Percentiles rank a stretch among this genome's conserved stretches.
phyloP scores from a whole-genome alignment of 768 basidiomycete species.

The Psilocybe cyanescens region DNA sequence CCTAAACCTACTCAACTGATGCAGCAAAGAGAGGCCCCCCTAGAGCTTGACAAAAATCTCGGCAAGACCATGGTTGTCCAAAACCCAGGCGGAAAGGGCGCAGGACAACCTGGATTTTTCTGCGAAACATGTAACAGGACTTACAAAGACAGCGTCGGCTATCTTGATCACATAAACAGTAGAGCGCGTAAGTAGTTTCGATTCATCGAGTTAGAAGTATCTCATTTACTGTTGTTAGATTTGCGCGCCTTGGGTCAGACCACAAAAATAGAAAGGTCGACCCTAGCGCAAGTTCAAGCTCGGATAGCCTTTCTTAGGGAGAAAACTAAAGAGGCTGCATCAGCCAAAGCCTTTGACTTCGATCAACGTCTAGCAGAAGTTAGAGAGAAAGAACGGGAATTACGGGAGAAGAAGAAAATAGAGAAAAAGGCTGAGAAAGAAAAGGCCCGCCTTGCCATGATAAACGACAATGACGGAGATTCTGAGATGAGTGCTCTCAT shows the following conservation, averaged over 20 bases:
- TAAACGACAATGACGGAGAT: constrained; percentile 53
- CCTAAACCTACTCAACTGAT: constrained; percentile 95
- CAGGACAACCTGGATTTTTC: constrained; percentile 92
- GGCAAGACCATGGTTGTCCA: constrained; percentile 95
- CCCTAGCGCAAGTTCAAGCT: constrained; percentile 89
- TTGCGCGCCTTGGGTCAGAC: constrained; percentile 94
- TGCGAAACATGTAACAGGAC: constrained; percentile 92
- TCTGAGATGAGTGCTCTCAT: constrained; percentile 80
- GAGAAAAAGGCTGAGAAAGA: constrained; percentile 82
- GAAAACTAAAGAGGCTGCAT: constrained; percentile 80
- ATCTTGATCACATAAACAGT: constrained; percentile 95
- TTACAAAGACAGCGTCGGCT: constrained; percentile 92
- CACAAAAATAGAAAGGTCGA: constrained; percentile 88
- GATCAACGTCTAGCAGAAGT: constrained; percentile 86
- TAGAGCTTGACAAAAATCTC: constrained; percentile 95
- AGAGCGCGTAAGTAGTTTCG: constrained; percentile 73
- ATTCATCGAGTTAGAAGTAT: not conserved
- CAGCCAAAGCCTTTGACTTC: constrained; percentile 94
- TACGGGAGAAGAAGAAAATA: constrained; percentile 75
- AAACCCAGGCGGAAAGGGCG: constrained; percentile 77
- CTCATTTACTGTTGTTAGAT: constrained; percentile 54
- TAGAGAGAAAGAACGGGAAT: constrained; percentile 67
- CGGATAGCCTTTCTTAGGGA: constrained; percentile 88
- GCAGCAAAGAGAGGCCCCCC: constrained; percentile 81
- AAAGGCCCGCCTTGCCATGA: constrained; percentile 67